Conservation (phyloP, 2,329 filamentous ascomycete species). For the Fusarium hainanense region DNA sequence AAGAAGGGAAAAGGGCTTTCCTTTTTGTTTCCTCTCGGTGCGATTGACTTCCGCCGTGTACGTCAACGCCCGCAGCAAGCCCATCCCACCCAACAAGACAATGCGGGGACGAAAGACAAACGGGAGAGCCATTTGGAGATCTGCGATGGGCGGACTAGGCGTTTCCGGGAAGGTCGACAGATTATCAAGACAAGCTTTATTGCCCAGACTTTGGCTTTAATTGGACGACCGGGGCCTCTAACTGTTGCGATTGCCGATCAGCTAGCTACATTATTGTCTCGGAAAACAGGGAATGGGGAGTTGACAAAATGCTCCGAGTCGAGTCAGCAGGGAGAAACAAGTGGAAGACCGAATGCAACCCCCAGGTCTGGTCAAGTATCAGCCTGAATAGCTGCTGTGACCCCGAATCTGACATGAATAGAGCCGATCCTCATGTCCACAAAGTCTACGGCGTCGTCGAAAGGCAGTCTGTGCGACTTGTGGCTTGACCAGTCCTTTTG, state of each 20-base stretch:
- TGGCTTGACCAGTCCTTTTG: background rate
- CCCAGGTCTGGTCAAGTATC: background rate
- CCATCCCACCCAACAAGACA: constrained; percentile 10
- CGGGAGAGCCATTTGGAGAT: constrained; percentile 10
- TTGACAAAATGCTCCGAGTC: constrained; percentile 15
- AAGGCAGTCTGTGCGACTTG: constrained; percentile 4
- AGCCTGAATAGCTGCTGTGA: constrained; percentile 15
- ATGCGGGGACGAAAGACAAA: constrained; percentile 22
- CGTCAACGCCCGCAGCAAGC: constrained; percentile 22
- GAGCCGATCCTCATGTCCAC: background rate
- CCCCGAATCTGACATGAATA: constrained; percentile 19
- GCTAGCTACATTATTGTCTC: background rate
- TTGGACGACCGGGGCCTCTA: constrained; percentile 15
- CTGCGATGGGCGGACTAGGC: constrained; percentile 29
- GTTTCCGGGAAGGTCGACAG: constrained; percentile 32
- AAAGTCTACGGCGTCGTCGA: background rate
- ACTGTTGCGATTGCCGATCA: constrained; percentile 23
- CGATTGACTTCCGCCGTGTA: constrained; percentile 10
- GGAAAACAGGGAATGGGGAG: constrained; percentile 12
- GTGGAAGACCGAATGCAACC: constrained; percentile 21
- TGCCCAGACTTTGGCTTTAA: constrained; percentile 18
- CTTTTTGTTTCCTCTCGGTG: constrained; percentile 24
- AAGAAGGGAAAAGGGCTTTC: background rate
- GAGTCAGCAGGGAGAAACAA: background rate
- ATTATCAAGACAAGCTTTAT: constrained; percentile 17